phyloP scores from a whole-genome alignment of 2,329 filamentous ascomycete genomes.

The Chaetomium olivaceum region DNA sequence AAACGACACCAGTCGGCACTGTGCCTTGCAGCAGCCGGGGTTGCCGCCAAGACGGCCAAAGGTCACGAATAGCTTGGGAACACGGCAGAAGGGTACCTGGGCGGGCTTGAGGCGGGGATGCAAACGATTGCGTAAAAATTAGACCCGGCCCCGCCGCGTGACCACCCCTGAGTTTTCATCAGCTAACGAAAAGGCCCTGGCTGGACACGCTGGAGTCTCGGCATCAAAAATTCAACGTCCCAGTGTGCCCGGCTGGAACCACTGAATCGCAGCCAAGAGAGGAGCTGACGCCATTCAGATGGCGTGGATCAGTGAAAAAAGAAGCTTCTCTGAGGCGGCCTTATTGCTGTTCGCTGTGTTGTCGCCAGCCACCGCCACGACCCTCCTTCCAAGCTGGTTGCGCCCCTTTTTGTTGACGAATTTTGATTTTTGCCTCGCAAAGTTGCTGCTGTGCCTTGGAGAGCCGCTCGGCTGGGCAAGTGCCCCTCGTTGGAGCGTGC shows the following conservation, averaged over 20 bases:
- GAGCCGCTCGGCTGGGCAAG: neutral
- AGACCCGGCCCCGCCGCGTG: constrained; percentile 29
- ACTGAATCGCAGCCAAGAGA: constrained; percentile 13
- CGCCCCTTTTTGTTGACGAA: constrained; percentile 3
- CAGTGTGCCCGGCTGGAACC: constrained; percentile 17
- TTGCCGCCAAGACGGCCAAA: constrained; percentile 1
- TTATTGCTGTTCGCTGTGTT: neutral
- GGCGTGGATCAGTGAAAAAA: neutral
- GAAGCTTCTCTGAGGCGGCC: neutral
- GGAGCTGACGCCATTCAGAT: neutral
- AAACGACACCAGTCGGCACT: neutral
- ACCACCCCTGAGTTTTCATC: constrained; percentile 34
- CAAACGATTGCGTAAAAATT: constrained; percentile 34
- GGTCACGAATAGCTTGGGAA: constrained; percentile 19
- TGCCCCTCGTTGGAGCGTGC: neutral
- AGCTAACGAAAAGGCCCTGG: constrained; percentile 30
- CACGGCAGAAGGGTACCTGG: constrained; percentile 26
- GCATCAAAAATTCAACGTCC: constrained; percentile 30
- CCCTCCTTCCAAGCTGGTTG: constrained; percentile 2
- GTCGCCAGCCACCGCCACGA: neutral
- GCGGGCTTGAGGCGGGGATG: neutral
- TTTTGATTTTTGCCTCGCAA: neutral
- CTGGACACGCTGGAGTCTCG: constrained; percentile 20
- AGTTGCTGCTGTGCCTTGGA: neutral
- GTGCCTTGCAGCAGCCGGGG: constrained; percentile 15